A percentile compares a stretch with the other conserved stretches of the same genome.
phyloP scores from a whole-genome alignment of 192 early-diverging fungal species.

The Pilobolus umbonatus region DNA sequence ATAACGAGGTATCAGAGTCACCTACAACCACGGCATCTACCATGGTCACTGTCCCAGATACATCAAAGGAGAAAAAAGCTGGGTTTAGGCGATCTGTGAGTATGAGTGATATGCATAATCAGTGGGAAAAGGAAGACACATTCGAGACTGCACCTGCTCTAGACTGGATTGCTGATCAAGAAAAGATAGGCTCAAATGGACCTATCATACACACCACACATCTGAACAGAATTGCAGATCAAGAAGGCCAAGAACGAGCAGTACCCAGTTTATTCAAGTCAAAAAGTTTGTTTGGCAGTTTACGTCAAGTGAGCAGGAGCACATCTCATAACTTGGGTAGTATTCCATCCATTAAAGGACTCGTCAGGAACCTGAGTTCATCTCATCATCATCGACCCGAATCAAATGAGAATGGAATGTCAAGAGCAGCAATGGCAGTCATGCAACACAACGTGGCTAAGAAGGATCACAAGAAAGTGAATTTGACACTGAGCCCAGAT shows the following conservation, averaged over 20 bases:
- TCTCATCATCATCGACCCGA: background rate
- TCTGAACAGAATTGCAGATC: background rate
- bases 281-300: conserved; percentile 14
- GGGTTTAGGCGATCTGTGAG: conserved; percentile 3
- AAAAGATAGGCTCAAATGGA: background rate
- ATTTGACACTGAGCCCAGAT: background rate
- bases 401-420: conserved; percentile 1
- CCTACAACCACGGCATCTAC: background rate
- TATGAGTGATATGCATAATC: background rate
- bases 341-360: conserved; percentile 3
- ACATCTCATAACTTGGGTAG: background rate
- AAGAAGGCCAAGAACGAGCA: background rate
- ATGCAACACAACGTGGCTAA: conserved; percentile 14
- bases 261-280: conserved; percentile 1
- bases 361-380: conserved; percentile 5
- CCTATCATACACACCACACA: background rate
- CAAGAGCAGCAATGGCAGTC: conserved; percentile 18
- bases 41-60: too few relatives aligned
- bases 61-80: background rate
- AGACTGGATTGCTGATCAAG: conserved; percentile 7
- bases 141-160: conserved; percentile 2
- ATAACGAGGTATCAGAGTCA: background rate
- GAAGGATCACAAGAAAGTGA: background rate
- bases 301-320: conserved; percentile 11
- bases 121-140: background rate